phyloP scores from a whole-genome alignment of 495 filamentous ascomycete genomes.

The Tuber borchii region DNA sequence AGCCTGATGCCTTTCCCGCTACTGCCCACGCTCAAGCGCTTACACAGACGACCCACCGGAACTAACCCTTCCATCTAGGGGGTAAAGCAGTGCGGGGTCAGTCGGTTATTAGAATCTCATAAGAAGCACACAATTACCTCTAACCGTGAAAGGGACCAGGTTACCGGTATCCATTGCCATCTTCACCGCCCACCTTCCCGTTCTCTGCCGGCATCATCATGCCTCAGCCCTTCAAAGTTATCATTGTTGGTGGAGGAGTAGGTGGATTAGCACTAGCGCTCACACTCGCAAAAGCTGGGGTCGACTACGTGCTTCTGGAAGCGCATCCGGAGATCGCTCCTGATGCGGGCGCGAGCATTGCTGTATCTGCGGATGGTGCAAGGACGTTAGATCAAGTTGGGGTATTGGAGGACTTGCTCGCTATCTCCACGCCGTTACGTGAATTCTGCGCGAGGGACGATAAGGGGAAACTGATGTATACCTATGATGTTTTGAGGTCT shows the following conservation, averaged over 20 bases:
- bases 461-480: conserved; percentile 14
- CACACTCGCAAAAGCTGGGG: conserved; percentile 44
- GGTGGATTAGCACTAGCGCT: conserved; percentile 50
- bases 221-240: conserved; percentile 44
- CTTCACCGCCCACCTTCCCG: not conserved
- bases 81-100: no score
- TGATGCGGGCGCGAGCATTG: conserved; percentile 45
- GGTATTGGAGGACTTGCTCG: conserved; percentile 41
- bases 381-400: conserved; percentile 51
- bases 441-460: not conserved
- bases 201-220: not conserved
- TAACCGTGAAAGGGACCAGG: not conserved
- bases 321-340: conserved; percentile 42
- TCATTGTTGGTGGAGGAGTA: conserved; percentile 53
- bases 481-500: conserved; percentile 27
- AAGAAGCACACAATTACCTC: no score
- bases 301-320: conserved; percentile 52
- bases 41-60: no score
- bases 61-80: no score
- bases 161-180: not conserved
- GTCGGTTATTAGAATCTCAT: no score
- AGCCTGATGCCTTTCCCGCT: no score
- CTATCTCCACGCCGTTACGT: conserved; percentile 22
- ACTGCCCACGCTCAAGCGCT: no score
- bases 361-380: conserved; percentile 42